Conservation (phyloP, 2,329 filamentous ascomycete species). For the Fusarium xyrophilum region DNA sequence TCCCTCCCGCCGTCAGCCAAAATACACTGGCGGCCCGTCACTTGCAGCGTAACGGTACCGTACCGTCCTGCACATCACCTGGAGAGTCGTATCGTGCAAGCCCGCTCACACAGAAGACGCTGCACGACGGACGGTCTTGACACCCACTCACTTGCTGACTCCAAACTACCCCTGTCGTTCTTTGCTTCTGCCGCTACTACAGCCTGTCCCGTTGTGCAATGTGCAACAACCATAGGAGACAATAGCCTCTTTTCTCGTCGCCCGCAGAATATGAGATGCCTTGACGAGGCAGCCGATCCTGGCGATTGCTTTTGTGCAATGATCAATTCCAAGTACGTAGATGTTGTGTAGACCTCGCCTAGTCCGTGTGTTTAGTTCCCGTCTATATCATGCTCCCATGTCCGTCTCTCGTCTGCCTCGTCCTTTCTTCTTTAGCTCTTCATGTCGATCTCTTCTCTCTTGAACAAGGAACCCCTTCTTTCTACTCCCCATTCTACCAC, state of each 20-base stretch:
- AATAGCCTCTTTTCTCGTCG: constrained; percentile 32
- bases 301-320: constrained; percentile 15
- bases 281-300: constrained; percentile 28
- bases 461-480: constrained; percentile 27
- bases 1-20: constrained; percentile 6
- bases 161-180: constrained; percentile 15
- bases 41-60: constrained; percentile 1
- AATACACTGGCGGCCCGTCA: constrained; percentile 15
- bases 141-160: constrained; percentile 26
- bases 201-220: constrained; percentile 26
- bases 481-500: constrained; percentile 1
- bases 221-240: constrained; percentile 33
- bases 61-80: constrained; percentile 10
- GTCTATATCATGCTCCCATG: constrained; percentile 33
- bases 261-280: constrained; percentile 38
- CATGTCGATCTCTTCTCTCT: constrained; percentile 25
- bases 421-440: constrained; percentile 25
- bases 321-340: constrained; percentile 2
- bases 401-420: constrained; percentile 27
- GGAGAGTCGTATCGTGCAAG: constrained; percentile 26
- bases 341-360: constrained; percentile 1
- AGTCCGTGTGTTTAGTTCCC: constrained; percentile 4
- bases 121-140: constrained; percentile 21
- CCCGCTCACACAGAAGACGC: constrained; percentile 15
- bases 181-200: constrained; percentile 16